Base-by-base conservation (phyloP, 768 basidiomycete genomes). In the Tylopilus cervinicoccineus region DNA sequence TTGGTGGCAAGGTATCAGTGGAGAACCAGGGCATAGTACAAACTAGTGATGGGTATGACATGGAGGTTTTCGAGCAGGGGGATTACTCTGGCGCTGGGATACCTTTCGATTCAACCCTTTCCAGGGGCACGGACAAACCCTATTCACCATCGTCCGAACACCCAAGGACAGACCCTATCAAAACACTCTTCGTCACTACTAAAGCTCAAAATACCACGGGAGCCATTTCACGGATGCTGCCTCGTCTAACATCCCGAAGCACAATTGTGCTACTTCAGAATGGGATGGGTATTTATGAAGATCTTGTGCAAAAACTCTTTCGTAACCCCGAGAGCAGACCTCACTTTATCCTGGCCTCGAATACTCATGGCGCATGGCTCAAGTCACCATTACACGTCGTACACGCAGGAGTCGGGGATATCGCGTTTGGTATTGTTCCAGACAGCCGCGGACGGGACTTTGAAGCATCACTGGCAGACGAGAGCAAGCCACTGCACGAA, bases 261-360 rank as follows among this genome's bases (percentile, higher is more conserved):
- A 95, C 93, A 29, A 83, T 98, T 54, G 88, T 95, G 3, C 78
- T 99, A n/a, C 68, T 97, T 45, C 90, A 95, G 61, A 95, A 95
- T 63, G 95, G 95, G 22, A 88, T 96, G 83, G 95, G 93, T 11
- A 71, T 94, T 9, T 89, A 92, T 65, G 94, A 98, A 47, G 71
- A 80, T 51, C 75, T 96, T 40, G 64, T 90, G 16, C 60, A 69
- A 6, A 57, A 76, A 6, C 57, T 92, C 36, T 98, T 93, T 65
- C 83, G 77, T 17, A 86, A 93, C 63, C 77, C 83, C 20, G 64
- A 73, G 28, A 72, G 74, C 24, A 81, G 94, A 31, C 94, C 94
- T 12, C 84, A 88, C 58, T 92, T 98, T 62, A 78, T 98, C 54
- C 69, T 95, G 45, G 84, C 85, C 13, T 80, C 83, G 23, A 93